Conservation (phyloP, 495 filamentous ascomycete species). For the Ascodesmis nigricans region DNA sequence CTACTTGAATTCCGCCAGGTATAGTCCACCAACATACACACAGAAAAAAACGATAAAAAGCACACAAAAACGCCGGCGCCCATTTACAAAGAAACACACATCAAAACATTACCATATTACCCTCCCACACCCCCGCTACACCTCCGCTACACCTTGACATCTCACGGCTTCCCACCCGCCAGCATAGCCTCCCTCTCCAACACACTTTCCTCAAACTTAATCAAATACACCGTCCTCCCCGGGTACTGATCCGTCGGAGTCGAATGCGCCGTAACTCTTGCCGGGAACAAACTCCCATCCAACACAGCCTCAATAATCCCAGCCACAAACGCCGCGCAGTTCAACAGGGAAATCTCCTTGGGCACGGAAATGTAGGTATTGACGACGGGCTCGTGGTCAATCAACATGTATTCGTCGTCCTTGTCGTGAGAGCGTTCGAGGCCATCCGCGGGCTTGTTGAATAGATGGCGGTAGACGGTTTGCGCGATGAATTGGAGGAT, state of each 20-base stretch:
- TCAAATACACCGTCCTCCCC: constrained; percentile 79
- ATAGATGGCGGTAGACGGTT: constrained; percentile 77
- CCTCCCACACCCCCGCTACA: too few relatives aligned
- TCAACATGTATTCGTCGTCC: constrained; percentile 92
- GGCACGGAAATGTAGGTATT: constrained; percentile 84
- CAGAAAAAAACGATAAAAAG: too few relatives aligned
- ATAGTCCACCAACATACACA: too few relatives aligned
- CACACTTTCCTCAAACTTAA: constrained; percentile 71
- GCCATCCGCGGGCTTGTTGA: constrained; percentile 67
- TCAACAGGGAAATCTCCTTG: constrained; percentile 83
- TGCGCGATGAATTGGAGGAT: constrained; percentile 88
- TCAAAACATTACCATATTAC: too few relatives aligned
- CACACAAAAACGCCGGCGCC: too few relatives aligned
- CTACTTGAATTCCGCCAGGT: too few relatives aligned
- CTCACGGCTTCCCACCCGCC: too few relatives aligned
- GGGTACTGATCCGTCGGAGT: constrained; percentile 75
- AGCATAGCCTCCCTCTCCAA: constrained; percentile 71
- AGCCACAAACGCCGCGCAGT: constrained; percentile 87
- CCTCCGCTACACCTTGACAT: too few relatives aligned
- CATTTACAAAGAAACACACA: too few relatives aligned
- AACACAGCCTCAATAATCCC: constrained; percentile 90
- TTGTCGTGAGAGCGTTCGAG: constrained; percentile 74
- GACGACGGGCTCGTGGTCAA: constrained; percentile 87
- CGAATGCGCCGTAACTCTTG: constrained; percentile 78
- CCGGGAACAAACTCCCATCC: constrained; percentile 73